These are phyloP conservation scores for Amphirosellinia nigrospora DNA, from an alignment of 495 filamentous ascomycete species.

Conservation along the genomic window DNA sequence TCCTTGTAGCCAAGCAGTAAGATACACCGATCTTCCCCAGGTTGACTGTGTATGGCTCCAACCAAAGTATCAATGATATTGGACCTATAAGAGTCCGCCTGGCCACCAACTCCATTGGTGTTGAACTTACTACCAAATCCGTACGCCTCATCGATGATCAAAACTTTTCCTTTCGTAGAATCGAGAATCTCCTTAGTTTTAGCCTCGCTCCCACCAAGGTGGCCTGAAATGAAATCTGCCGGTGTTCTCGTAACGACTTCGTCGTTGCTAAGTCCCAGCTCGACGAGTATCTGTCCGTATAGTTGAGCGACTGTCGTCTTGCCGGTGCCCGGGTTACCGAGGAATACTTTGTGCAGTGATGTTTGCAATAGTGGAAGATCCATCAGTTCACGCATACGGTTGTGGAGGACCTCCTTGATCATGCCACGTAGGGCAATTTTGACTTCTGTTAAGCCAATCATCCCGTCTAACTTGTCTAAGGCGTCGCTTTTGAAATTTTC, in stretches of 20 bases:
- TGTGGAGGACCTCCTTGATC: not conserved
- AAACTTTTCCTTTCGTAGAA: constrained; percentile 69
- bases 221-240: constrained; percentile 68
- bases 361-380: not conserved
- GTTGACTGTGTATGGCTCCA: constrained; percentile 72
- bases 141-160: constrained; percentile 82
- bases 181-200: constrained; percentile 72
- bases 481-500: not conserved
- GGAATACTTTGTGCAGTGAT: not conserved
- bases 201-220: constrained; percentile 67
- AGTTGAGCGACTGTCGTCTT: constrained; percentile 80
- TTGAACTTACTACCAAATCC: constrained; percentile 50
- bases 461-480: not conserved
- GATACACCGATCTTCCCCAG: constrained; percentile 78
- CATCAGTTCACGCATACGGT: not conserved
- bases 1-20: constrained; percentile 77
- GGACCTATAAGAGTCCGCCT: not conserved
- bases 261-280: constrained; percentile 66
- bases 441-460: not conserved
- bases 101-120: constrained; percentile 22
- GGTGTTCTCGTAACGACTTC: constrained; percentile 74
- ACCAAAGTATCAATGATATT: not conserved
- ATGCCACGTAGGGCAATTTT: not conserved
- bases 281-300: constrained; percentile 69
- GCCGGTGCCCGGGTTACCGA: constrained; percentile 54